Evolutionary conservation across 2,329 filamentous ascomycete species (phyloP).

Genomic region (Ophiostoma fasciatum): DNA sequence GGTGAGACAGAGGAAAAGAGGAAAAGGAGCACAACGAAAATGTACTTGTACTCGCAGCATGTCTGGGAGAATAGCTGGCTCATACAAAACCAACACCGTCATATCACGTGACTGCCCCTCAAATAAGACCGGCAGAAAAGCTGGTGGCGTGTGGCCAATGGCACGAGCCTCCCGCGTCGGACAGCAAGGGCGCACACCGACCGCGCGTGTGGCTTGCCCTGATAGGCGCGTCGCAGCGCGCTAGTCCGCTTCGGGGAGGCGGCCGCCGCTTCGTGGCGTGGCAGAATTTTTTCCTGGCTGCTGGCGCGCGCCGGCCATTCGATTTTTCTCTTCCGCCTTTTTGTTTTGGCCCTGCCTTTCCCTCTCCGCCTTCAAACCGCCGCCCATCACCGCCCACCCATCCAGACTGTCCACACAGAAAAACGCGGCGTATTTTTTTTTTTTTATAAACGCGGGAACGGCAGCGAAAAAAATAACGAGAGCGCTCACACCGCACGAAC

Average conservation of each 20-base stretch:
- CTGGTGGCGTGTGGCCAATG: slow-evolving; percentile 3
- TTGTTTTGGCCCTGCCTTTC: not conserved
- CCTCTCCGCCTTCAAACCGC: slow-evolving; percentile 4
- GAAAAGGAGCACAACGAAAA: too few species aligned
- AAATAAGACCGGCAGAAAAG: slow-evolving; percentile 10
- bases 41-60: too few species aligned
- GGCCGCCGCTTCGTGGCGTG: slow-evolving; percentile 2
- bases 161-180: not conserved
- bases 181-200: too few species aligned
- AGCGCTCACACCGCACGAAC: too few species aligned
- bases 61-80: too few species aligned
- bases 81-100: too few species aligned
- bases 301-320: too few species aligned
- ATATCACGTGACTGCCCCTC: too few species aligned
- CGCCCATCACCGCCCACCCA: slow-evolving; percentile 10
- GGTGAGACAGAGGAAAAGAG: too few species aligned
- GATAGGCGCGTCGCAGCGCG: slow-evolving; percentile 4
- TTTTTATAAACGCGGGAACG: too few species aligned
- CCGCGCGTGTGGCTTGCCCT: slow-evolving; percentile 3
- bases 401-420: slow-evolving; percentile 2
- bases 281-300: slow-evolving; percentile 11
- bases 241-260: slow-evolving; percentile 9
- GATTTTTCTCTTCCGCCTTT: slow-evolving; percentile 3
- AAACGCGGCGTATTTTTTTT: not conserved
- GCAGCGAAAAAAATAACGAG: too few species aligned